Conservation (phyloP, 176 grass and related monocot species). For the Phoenix dactylifera region DNA sequence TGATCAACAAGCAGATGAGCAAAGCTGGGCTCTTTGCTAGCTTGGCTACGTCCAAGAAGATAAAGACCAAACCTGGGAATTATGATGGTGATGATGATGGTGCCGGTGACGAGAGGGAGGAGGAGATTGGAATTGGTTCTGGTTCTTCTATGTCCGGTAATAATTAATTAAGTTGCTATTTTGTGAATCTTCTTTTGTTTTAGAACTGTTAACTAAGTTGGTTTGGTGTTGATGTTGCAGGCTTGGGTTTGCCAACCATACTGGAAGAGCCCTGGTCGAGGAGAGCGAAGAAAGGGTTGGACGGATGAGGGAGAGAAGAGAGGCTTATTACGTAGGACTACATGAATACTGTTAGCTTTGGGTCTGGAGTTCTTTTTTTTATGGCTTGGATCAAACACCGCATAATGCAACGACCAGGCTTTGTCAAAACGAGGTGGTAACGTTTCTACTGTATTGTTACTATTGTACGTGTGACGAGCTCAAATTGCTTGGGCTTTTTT, state of each 20-base stretch:
- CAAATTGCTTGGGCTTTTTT: no score
- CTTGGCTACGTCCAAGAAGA: background rate
- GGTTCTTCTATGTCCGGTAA: background rate
- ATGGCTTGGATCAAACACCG: no score
- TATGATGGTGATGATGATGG: background rate
- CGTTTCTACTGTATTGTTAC: no score
- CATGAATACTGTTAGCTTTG: no score
- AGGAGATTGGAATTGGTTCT: background rate
- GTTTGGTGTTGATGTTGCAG: background rate
- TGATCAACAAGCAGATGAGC: constrained; percentile 89
- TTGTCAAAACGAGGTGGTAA: no score
- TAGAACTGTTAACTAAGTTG: no score
- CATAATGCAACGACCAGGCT: no score
- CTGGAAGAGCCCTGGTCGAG: constrained; percentile 12
- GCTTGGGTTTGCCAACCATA: constrained; percentile 11
- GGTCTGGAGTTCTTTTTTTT: no score
- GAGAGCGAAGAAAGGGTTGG: background rate
- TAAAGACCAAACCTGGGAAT: background rate
- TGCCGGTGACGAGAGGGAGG: background rate
- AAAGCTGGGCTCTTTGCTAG: constrained; percentile 49
- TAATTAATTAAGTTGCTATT: background rate
- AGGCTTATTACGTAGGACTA: no score
- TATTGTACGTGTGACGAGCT: no score
- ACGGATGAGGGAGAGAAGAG: no score
- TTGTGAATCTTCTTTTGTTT: background rate